Percentiles rank a stretch among this genome's conserved stretches.
phyloP scores from a whole-genome alignment of 306 rosid genomes.

The Trifolium dubium region DNA sequence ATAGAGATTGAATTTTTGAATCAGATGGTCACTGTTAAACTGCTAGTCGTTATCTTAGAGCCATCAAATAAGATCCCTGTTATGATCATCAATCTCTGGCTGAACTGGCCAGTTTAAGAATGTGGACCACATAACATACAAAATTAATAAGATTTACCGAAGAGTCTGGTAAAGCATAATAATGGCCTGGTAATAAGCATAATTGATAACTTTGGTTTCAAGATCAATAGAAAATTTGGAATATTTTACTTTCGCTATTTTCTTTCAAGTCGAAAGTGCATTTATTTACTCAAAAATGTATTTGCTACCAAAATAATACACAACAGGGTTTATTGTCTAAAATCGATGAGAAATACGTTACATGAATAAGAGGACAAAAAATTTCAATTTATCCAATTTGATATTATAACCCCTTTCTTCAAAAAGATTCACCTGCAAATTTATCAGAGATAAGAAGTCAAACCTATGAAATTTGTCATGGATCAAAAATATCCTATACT shows the following conservation, averaged over 20 bases:
- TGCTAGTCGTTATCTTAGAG: slow-evolving; percentile 3
- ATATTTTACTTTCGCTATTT: not conserved
- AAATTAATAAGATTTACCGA: not conserved
- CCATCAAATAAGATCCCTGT: slow-evolving; percentile 11
- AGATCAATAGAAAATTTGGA: slow-evolving; percentile 9
- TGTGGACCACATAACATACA: slow-evolving; percentile 13
- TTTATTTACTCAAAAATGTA: slow-evolving; percentile 1
- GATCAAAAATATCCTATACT: not conserved
- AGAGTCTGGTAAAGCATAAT: slow-evolving; percentile 6
- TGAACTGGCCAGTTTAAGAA: slow-evolving; percentile 10
- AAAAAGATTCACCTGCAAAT: not conserved
- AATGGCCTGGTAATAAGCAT: slow-evolving; percentile 10
- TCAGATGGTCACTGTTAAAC: slow-evolving; percentile 14
- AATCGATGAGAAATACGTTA: slow-evolving; percentile 10
- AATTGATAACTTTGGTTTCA: slow-evolving; percentile 6
- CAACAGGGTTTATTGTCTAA: not conserved
- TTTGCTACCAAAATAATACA: not conserved
- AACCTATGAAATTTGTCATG: slow-evolving; percentile 11
- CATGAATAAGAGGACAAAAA: slow-evolving; percentile 20
- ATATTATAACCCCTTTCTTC: slow-evolving; percentile 11
- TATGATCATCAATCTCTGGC: slow-evolving; percentile 19
- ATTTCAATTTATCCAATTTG: not conserved
- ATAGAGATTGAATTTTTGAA: slow-evolving; percentile 19
- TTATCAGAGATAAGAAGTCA: slow-evolving; percentile 12
- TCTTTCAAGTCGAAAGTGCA: slow-evolving; percentile 15